Base-by-base conservation (phyloP, 768 basidiomycete species). In the Kwoniella dejecticola region DNA sequence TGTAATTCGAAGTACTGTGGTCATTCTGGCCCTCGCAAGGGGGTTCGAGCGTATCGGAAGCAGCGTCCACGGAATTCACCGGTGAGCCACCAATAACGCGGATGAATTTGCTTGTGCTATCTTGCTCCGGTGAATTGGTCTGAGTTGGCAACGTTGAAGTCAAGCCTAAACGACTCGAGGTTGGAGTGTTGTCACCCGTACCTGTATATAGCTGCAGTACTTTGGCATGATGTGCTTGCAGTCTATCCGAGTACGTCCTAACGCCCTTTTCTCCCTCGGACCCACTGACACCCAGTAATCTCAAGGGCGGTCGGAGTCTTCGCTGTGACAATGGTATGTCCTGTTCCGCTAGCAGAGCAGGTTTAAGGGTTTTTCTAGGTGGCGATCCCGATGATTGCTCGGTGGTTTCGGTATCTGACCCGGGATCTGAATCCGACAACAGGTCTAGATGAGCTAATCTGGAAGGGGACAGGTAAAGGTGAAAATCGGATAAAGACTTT, bases 391-490 rank as follows among this genome's bases (percentile, higher is more conserved):
- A 11, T 7, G 40, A 24, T 47, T 36, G 19, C 12, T 17, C 53
- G 8, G 13, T 42, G 11, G 24, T 2, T 15, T 45, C 27, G 13
- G 41, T 53, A n/a, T 72, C 72, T 0, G 67, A 64, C 7, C 71
- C 71, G 12, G 68, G 66, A 19, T 64, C 63, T 4, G 68, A 63
- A 48, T 73, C 74, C 8, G 72, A 63, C 8, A 77, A 52, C 2
- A 75, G 44, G 44, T 75, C 74, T 13, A 76, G 50, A 53, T 76
- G 61, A 11, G 74, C 71, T 12, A 74, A 42, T 44, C 77, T 56
- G 0, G 77, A 76, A 0, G 76, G 76, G 2, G 77, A 77, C 0
- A 79, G 69, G 52, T 79, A 74, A 2, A 79, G 71, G 31, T 72
- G 69, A 57, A 77, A 79, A 56, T 77, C 66, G 4, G 71, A 66